Percentiles rank a stretch among this genome's conserved stretches.
Evolutionary conservation across 169 alveolate genomes (phyloP).

Genomic region (Plasmodium inui): DNA sequence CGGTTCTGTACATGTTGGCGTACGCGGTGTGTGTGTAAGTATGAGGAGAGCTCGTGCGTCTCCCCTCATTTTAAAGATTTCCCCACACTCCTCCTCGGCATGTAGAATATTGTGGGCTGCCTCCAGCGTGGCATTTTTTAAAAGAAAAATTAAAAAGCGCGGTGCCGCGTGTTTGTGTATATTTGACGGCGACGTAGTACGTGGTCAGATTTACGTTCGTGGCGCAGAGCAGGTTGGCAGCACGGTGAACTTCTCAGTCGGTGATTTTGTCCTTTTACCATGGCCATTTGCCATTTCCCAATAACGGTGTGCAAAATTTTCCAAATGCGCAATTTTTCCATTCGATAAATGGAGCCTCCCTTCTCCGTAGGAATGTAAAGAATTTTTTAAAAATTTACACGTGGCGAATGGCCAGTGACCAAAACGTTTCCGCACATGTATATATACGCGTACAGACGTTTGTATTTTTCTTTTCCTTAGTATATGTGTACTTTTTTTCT

Average conservation of each 20-base stretch:
- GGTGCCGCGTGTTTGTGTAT: not conserved
- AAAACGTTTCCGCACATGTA: not conserved
- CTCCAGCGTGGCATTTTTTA: not conserved
- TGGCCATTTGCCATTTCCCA: not conserved
- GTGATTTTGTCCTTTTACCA: not conserved
- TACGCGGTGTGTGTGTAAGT: not conserved
- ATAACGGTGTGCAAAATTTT: conserved; percentile 42
- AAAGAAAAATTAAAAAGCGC: conserved; percentile 3
- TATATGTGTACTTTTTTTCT: not conserved
- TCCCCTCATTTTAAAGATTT: not conserved
- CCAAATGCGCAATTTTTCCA: not conserved
- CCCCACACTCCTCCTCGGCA: not conserved
- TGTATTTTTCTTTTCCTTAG: not conserved
- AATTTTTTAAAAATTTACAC: conserved; percentile 6
- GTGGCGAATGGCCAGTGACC: not conserved
- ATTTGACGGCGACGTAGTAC: not conserved
- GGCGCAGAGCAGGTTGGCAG: not conserved
- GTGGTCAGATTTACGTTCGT: not conserved
- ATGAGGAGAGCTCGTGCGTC: not conserved
- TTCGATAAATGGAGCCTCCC: not conserved
- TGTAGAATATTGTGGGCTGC: conserved; percentile 1
- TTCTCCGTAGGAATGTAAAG: not conserved
- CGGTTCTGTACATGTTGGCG: not conserved
- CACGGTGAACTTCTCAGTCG: not conserved
- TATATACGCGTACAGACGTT: not conserved